Percentiles rank a stretch among this genome's conserved stretches.
Evolutionary conservation across 345 rosid species (phyloP).

Genomic region (Aquilaria sinensis): DNA sequence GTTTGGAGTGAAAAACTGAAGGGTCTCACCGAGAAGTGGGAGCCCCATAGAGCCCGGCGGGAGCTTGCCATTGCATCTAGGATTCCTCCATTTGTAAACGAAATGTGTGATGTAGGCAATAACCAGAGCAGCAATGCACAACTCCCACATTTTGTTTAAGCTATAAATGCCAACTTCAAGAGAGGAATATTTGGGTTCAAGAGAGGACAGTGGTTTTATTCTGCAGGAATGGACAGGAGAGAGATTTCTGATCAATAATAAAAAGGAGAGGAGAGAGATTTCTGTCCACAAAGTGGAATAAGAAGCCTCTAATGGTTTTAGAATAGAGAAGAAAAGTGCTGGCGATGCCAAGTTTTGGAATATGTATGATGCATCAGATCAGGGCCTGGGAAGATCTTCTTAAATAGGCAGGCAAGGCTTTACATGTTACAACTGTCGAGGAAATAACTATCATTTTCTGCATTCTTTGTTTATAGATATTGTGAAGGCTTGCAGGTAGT

Average conservation of each 20-base stretch:
- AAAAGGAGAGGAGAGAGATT: constrained; percentile 6
- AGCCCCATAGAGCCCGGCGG: constrained; percentile 97
- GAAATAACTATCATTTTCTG: constrained; percentile 13
- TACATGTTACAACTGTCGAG: constrained; percentile 14
- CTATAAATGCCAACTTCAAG: neutral
- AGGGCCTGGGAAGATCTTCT: constrained; percentile 25
- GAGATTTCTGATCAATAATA: neutral
- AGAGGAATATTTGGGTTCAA: constrained; percentile 12
- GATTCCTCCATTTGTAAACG: constrained; percentile 70
- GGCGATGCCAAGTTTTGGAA: constrained; percentile 30
- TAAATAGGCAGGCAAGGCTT: constrained; percentile 39
- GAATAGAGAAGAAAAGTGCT: constrained; percentile 2
- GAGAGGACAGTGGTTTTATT: neutral
- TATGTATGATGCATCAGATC: constrained; percentile 28
- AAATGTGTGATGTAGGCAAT: constrained; percentile 42
- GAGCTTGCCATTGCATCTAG: constrained; percentile 78
- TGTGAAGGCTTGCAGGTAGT: constrained; percentile 24
- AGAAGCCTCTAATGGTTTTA: constrained; percentile 18
- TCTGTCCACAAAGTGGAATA: no score
- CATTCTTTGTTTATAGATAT: constrained; percentile 15
- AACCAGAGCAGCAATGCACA: constrained; percentile 43
- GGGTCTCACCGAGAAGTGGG: constrained; percentile 79
- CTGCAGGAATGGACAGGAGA: no score
- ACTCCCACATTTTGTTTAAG: constrained; percentile 39
- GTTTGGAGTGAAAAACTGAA: constrained; percentile 68